Conservation (phyloP, 176 grass and related monocot genomes). For the Miscanthus lutarioriparius region DNA sequence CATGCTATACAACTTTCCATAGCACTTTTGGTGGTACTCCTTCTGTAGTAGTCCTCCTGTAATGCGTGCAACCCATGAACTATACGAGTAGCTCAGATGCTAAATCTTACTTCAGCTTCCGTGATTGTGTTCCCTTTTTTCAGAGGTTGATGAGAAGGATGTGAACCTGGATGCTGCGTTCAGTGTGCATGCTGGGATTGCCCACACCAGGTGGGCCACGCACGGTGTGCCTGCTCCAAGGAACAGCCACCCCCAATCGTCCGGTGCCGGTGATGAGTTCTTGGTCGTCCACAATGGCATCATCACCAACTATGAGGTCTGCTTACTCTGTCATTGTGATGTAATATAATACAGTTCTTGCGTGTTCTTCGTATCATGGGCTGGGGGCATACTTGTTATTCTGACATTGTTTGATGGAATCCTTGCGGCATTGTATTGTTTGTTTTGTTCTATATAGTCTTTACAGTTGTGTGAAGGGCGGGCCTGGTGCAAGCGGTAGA, state of each 20-base stretch:
- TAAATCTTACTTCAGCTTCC: neutral
- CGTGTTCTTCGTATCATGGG: neutral
- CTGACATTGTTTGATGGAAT: neutral
- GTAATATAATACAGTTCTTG: neutral
- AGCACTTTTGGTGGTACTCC: neutral
- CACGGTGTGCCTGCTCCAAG: constrained; percentile 84
- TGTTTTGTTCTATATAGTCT: neutral
- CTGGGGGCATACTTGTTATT: constrained; percentile 50
- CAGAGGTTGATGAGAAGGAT: constrained; percentile 87
- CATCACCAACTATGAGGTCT: constrained; percentile 98
- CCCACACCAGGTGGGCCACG: constrained; percentile 95
- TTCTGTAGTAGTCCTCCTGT: neutral
- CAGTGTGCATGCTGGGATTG: constrained; percentile 82
- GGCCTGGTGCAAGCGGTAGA: no score
- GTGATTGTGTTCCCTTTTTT: neutral
- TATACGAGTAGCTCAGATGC: neutral
- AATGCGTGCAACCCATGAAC: neutral
- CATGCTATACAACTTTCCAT: neutral
- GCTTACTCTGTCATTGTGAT: neutral
- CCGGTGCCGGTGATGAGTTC: constrained; percentile 79
- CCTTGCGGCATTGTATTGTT: neutral
- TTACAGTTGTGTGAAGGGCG: constrained; percentile 28
- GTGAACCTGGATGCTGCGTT: constrained; percentile 77
- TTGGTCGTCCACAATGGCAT: constrained; percentile 99
- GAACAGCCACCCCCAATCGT: constrained; percentile 98